phyloP scores from a whole-genome alignment of 208 protist genomes.

The Wallacemonas collosoma region DNA sequence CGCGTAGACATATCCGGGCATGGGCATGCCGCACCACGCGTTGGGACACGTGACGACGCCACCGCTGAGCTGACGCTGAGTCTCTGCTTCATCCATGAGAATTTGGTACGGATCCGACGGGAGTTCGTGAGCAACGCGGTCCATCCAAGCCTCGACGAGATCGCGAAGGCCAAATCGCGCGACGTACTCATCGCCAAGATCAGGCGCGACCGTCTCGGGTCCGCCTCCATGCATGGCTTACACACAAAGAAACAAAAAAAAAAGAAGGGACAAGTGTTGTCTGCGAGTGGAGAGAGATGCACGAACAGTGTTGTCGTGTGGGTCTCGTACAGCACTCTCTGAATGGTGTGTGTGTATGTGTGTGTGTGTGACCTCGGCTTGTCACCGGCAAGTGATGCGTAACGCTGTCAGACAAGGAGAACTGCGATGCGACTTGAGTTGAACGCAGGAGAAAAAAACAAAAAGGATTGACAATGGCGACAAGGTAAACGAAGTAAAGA shows the following conservation, averaged over 20 bases:
- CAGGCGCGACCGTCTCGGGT: slow-evolving; percentile 4
- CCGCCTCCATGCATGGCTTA: slow-evolving; percentile 7
- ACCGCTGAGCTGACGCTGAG: slow-evolving; percentile 48
- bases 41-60: slow-evolving; percentile 80
- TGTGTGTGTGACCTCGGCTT: no score
- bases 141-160: slow-evolving; percentile 71
- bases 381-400: no score
- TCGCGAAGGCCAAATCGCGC: slow-evolving; percentile 63
- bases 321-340: no score
- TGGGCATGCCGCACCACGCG: slow-evolving; percentile 75
- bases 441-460: no score
- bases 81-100: slow-evolving; percentile 54
- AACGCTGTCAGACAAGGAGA: no score
- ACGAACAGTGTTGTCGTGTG: neutral
- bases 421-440: no score
- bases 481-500: no score
- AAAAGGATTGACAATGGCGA: no score
- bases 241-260: slow-evolving; percentile 18
- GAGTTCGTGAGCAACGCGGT: slow-evolving; percentile 33
- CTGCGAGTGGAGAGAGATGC: neutral
- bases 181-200: slow-evolving; percentile 48
- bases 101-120: slow-evolving; percentile 69
- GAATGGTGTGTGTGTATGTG: no score
- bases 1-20: slow-evolving; percentile 49
- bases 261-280: neutral